phyloP scores from a whole-genome alignment of 225 moss, liverwort and hornwort genomes.

The Marchantia polymorpha region DNA sequence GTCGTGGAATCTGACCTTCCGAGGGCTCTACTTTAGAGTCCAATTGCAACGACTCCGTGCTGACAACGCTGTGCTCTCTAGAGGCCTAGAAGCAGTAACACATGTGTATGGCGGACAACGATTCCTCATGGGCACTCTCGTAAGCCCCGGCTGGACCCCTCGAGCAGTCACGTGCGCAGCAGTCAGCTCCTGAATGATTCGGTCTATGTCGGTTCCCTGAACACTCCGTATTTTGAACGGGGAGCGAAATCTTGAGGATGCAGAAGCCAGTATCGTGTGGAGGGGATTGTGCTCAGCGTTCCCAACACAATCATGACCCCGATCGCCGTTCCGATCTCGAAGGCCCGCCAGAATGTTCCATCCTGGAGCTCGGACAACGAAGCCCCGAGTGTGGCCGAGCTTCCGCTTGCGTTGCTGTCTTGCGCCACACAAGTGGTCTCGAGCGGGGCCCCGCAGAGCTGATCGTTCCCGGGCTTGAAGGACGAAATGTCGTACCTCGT shows the following conservation, averaged over 20 bases:
- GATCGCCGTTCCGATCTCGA: background rate
- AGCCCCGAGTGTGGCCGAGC: too few species aligned
- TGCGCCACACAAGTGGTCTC: background rate
- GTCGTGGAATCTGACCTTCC: too few species aligned
- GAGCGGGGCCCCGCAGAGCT: background rate
- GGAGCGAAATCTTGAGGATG: background rate
- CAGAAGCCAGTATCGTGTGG: background rate
- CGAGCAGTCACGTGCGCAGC: too few species aligned
- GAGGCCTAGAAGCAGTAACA: too few species aligned
- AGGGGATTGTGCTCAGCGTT: background rate
- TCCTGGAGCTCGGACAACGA: background rate
- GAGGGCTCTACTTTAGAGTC: too few species aligned
- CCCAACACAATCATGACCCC: background rate
- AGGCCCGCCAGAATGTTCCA: background rate
- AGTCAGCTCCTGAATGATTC: too few species aligned
- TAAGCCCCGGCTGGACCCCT: too few species aligned
- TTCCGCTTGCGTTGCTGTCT: background rate
- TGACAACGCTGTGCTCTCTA: too few species aligned
- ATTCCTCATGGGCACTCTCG: too few species aligned
- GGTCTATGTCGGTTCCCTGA: too few species aligned
- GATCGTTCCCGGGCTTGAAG: background rate
- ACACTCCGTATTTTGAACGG: background rate
- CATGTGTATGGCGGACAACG: too few species aligned
- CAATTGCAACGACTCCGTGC: too few species aligned
- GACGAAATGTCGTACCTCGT: background rate